A percentile compares a stretch with the other conserved stretches of the same genome.
Evolutionary conservation across 257 asterid genomes (phyloP).

Genomic region (Primulina huaijiensis): DNA sequence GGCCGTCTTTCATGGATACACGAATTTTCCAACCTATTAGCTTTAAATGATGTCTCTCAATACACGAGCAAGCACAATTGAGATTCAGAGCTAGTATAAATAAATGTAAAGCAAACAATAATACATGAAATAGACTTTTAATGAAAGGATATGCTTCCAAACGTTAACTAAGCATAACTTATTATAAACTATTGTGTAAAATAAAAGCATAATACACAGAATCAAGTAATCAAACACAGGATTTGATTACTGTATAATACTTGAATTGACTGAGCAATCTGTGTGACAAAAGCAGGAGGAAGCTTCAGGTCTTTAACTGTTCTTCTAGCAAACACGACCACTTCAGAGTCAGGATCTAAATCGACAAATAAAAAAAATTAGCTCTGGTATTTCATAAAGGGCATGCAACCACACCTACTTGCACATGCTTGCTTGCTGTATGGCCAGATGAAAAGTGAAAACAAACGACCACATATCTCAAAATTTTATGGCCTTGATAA

Average conservation of each 20-base stretch:
- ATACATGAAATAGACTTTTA: not conserved
- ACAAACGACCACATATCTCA: not conserved
- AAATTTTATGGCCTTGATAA: not conserved
- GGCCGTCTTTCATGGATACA: not conserved
- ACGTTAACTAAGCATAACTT: not conserved
- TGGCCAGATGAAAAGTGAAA: not conserved
- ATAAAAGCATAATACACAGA: too few relatives aligned
- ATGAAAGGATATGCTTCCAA: not conserved
- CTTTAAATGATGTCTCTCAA: not conserved
- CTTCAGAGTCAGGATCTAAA: slow-evolving; percentile 90
- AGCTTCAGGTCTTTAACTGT: slow-evolving; percentile 91
- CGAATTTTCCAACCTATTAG: not conserved
- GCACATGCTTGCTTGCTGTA: slow-evolving; percentile 4
- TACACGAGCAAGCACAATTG: not conserved
- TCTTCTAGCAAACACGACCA: slow-evolving; percentile 80
- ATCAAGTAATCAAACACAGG: not conserved
- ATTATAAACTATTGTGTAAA: not conserved
- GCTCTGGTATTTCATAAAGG: slow-evolving; percentile 14
- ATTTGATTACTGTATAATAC: slow-evolving; percentile 36
- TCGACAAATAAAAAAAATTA: slow-evolving; percentile 17
- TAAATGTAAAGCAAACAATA: not conserved
- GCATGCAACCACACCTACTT: not conserved
- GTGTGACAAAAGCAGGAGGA: slow-evolving; percentile 86
- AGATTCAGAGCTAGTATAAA: not conserved
- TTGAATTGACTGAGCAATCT: slow-evolving; percentile 92